Conservation (phyloP, 2,329 filamentous ascomycete species). For the Beauveria sp. region DNA sequence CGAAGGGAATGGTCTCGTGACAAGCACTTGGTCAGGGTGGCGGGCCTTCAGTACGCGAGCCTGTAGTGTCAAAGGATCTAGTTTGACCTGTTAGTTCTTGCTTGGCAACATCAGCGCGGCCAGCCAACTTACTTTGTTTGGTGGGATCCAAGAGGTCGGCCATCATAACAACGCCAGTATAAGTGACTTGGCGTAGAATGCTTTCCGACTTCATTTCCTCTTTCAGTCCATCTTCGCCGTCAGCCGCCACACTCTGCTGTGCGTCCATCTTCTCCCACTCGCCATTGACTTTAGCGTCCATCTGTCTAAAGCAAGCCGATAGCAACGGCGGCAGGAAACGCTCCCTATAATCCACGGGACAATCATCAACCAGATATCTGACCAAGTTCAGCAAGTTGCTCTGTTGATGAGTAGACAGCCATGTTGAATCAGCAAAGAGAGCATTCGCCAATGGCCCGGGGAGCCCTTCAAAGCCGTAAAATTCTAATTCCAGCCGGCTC, state of each 20-base stretch:
- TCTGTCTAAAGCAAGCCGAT: slow-evolving; percentile 71
- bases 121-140: slow-evolving; percentile 46
- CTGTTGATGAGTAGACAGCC: slow-evolving; percentile 84
- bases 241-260: slow-evolving; percentile 53
- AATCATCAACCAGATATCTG: slow-evolving; percentile 84
- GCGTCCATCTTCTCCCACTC: slow-evolving; percentile 78
- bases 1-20: slow-evolving; percentile 40
- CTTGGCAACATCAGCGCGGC: neutral
- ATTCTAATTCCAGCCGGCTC: slow-evolving; percentile 76
- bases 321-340: slow-evolving; percentile 83
- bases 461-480: slow-evolving; percentile 84
- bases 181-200: slow-evolving; percentile 85
- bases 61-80: slow-evolving; percentile 26
- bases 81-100: neutral
- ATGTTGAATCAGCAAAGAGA: slow-evolving; percentile 73
- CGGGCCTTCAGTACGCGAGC: slow-evolving; percentile 16
- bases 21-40: slow-evolving; percentile 15
- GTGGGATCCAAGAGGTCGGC: slow-evolving; percentile 78
- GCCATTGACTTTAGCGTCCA: slow-evolving; percentile 76
- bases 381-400: slow-evolving; percentile 88
- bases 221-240: slow-evolving; percentile 67
- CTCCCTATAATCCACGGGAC: slow-evolving; percentile 67
- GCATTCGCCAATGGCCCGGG: slow-evolving; percentile 76
- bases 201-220: slow-evolving; percentile 99
- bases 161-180: slow-evolving; percentile 86